A percentile compares a stretch with the other conserved stretches of the same genome.
phyloP scores from a whole-genome alignment of 352 stramenopile genomes.

The Phytophthora pinifolia region DNA sequence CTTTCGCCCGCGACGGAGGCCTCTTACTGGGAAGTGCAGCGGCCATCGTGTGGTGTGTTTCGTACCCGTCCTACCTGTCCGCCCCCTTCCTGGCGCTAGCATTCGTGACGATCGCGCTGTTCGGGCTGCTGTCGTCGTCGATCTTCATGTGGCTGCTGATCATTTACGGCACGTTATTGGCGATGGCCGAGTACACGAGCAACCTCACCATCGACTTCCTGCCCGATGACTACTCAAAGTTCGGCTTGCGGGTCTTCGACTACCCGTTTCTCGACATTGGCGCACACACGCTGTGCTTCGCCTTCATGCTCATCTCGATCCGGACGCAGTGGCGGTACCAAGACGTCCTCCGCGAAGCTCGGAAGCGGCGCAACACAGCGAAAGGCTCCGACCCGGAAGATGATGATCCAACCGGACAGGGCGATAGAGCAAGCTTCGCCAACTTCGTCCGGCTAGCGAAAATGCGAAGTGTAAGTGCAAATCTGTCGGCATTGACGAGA shows the following conservation, averaged over 20 bases:
- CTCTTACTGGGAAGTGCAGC: conserved; percentile 64
- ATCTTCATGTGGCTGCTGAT: conserved; percentile 66
- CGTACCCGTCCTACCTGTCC: conserved; percentile 81
- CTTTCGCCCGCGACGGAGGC: conserved; percentile 71
- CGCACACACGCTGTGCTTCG: conserved; percentile 71
- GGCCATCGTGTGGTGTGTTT: conserved; percentile 76
- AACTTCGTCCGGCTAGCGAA: conserved; percentile 47
- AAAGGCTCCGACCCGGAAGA: conserved; percentile 14
- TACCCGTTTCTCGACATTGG: conserved; percentile 77
- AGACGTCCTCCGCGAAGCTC: conserved; percentile 51
- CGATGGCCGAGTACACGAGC: conserved; percentile 59
- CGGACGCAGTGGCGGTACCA: conserved; percentile 77
- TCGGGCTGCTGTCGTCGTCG: conserved; percentile 52
- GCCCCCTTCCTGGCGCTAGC: conserved; percentile 62
- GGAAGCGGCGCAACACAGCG: conserved; percentile 28
- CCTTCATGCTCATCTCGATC: conserved; percentile 81
- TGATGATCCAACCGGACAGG: conserved; percentile 16
- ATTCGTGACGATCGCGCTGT: conserved; percentile 68
- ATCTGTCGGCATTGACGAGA: background rate
- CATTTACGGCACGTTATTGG: conserved; percentile 56
- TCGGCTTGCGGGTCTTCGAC: conserved; percentile 67
- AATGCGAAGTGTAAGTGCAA: conserved; percentile 43
- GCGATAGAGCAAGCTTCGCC: conserved; percentile 32
- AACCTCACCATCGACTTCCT: conserved; percentile 68
- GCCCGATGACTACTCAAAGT: conserved; percentile 47